phyloP scores from a whole-genome alignment of 345 rosid genomes.

The Clausena lansium region DNA sequence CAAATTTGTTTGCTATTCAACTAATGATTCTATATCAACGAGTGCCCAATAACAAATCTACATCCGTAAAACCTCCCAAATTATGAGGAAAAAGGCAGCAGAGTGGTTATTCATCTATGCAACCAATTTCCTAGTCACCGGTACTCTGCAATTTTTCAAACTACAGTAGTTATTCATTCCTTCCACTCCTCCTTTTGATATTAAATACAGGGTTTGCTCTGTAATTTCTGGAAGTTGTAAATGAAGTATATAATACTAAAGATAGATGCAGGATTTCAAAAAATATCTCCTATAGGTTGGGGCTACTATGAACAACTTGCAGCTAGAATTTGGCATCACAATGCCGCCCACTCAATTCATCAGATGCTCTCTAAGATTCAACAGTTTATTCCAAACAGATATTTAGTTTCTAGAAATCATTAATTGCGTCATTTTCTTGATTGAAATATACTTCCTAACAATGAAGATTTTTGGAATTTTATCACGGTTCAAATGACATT shows the following conservation, averaged over 20 bases:
- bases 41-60: neutral
- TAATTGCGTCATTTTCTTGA: constrained; percentile 18
- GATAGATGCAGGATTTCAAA: constrained; percentile 33
- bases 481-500: constrained; percentile 8
- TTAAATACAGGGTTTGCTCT: constrained; percentile 2
- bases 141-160: neutral
- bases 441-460: constrained; percentile 9
- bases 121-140: neutral
- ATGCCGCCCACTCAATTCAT: constrained; percentile 40
- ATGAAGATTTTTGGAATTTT: constrained; percentile 7
- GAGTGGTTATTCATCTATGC: neutral
- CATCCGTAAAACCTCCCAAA: neutral
- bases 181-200: neutral
- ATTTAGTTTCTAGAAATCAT: constrained; percentile 26
- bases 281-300: constrained; percentile 27
- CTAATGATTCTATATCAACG: neutral
- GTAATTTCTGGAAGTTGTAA: constrained; percentile 16
- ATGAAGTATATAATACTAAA: constrained; percentile 25
- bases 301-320: constrained; percentile 56
- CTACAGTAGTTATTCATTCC: constrained; percentile 2
- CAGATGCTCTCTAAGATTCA: constrained; percentile 33
- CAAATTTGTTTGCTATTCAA: neutral
- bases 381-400: constrained; percentile 30
- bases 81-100: neutral
- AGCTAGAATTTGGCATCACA: constrained; percentile 34